Conservation (phyloP, 2,329 filamentous ascomycete genomes). For the Colletotrichum horii region DNA sequence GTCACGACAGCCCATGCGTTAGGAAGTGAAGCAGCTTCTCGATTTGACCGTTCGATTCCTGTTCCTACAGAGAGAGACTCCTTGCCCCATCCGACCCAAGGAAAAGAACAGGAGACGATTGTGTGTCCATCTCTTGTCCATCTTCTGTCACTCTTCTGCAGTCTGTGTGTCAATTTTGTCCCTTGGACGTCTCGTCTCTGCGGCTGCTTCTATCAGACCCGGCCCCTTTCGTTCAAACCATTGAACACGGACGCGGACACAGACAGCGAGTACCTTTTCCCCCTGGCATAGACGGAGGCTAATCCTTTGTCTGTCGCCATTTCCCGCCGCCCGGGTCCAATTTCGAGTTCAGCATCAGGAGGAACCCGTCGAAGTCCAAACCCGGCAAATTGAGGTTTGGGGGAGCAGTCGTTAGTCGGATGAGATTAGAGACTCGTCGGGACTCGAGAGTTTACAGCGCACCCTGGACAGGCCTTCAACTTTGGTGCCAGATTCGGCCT, state of each 20-base stretch:
- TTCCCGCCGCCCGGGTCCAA: not conserved
- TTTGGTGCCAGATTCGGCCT: conserved; percentile 9
- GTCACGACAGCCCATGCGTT: not conserved
- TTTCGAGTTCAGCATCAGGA: not conserved
- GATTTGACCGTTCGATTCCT: not conserved
- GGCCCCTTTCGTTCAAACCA: not conserved
- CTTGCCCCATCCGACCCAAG: conserved; percentile 1
- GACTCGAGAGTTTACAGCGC: not conserved
- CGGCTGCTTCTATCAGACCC: not conserved
- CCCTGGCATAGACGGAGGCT: not conserved
- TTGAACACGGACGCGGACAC: not conserved
- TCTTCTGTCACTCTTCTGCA: not conserved
- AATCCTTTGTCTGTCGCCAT: conserved; percentile 1
- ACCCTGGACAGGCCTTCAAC: conserved; percentile 9
- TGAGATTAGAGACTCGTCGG: not conserved
- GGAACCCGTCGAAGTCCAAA: not conserved
- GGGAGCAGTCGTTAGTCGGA: not conserved
- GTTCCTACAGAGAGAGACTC: not conserved
- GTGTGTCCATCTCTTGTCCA: not conserved
- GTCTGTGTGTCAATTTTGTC: conserved; percentile 6
- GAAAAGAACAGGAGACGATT: conserved; percentile 9
- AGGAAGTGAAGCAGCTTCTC: not conserved
- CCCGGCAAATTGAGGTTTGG: conserved; percentile 5
- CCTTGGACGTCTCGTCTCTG: not conserved
- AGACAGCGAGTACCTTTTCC: not conserved